Conservation (phyloP, 164 flowering plant species). For the Stephania cephalantha region DNA sequence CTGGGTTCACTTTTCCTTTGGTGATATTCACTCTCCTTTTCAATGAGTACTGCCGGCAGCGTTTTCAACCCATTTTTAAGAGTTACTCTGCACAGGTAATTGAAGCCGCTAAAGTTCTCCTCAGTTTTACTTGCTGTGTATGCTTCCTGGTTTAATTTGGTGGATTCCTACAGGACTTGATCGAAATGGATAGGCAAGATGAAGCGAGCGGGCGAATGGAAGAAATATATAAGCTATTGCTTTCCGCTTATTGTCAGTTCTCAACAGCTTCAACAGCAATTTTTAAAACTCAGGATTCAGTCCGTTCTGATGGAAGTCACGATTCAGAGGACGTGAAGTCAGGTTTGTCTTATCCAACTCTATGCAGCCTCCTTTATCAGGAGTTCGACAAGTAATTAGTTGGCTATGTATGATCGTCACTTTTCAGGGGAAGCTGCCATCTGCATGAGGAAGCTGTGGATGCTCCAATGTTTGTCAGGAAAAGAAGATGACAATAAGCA, state of each 20-base stretch:
- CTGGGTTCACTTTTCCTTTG: constrained; percentile 73
- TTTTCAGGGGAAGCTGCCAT: constrained; percentile 18
- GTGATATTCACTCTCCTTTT: constrained; percentile 69
- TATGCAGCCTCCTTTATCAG: constrained; percentile 14
- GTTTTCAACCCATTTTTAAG: constrained; percentile 65
- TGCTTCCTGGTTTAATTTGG: not conserved
- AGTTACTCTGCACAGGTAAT: constrained; percentile 58
- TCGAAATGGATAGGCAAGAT: constrained; percentile 79
- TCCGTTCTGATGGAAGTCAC: constrained; percentile 8
- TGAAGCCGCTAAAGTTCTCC: not conserved
- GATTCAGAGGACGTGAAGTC: constrained; percentile 22
- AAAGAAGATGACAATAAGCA: not conserved
- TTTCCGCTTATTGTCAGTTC: constrained; percentile 50
- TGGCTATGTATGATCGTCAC: constrained; percentile 24
- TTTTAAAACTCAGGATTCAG: constrained; percentile 9
- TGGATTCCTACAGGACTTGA: constrained; percentile 41
- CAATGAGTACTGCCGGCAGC: constrained; percentile 73
- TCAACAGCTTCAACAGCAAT: constrained; percentile 14
- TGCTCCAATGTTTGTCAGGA: not conserved
- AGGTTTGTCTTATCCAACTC: constrained; percentile 23
- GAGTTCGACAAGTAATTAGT: constrained; percentile 15
- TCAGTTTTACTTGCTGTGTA: too few relatives aligned
- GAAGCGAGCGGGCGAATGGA: constrained; percentile 52
- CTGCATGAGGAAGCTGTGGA: not conserved
- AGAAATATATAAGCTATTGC: constrained; percentile 46